These are phyloP conservation scores for Rheum nobile DNA, from an alignment of 148 eudicot species.

Conservation along the genomic window DNA sequence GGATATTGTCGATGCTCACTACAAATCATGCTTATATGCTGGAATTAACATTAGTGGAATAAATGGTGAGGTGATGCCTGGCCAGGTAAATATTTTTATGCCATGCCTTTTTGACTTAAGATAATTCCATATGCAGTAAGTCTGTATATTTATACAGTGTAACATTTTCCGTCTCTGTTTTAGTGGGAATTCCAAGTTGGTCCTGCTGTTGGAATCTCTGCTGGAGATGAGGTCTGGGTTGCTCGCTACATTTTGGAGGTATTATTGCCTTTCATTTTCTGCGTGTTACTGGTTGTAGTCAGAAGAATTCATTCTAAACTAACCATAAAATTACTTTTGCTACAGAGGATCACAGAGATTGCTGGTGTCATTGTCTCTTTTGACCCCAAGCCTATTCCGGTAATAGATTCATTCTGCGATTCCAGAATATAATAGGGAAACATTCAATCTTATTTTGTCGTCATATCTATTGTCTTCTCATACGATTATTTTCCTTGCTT, in stretches of 20 bases:
- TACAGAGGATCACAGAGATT: conserved; percentile 37
- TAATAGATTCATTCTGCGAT: too few relatives aligned
- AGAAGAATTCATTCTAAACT: background rate
- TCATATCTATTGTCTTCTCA: too few relatives aligned
- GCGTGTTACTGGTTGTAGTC: background rate
- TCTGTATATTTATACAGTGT: background rate
- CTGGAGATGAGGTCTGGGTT: conserved; percentile 48
- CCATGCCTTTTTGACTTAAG: background rate
- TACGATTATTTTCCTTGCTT: too few relatives aligned
- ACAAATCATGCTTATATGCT: background rate
- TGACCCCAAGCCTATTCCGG: conserved; percentile 46
- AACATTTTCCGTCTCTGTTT: background rate
- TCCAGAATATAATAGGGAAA: too few relatives aligned
- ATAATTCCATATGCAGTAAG: too few relatives aligned
- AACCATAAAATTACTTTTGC: background rate
- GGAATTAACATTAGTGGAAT: background rate
- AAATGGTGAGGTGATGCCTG: background rate
- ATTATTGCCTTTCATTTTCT: background rate
- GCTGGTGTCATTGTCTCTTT: conserved; percentile 34
- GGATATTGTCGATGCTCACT: background rate
- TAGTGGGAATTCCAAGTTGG: conserved; percentile 59
- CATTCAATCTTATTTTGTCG: too few relatives aligned
- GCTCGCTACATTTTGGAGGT: conserved; percentile 47
- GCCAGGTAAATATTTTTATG: too few relatives aligned
- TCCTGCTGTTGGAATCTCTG: conserved; percentile 37